Percentiles rank a stretch among this genome's conserved stretches.
Conservation (phyloP, 331 rosid species). For the Erythrophleum ivorense region DNA sequence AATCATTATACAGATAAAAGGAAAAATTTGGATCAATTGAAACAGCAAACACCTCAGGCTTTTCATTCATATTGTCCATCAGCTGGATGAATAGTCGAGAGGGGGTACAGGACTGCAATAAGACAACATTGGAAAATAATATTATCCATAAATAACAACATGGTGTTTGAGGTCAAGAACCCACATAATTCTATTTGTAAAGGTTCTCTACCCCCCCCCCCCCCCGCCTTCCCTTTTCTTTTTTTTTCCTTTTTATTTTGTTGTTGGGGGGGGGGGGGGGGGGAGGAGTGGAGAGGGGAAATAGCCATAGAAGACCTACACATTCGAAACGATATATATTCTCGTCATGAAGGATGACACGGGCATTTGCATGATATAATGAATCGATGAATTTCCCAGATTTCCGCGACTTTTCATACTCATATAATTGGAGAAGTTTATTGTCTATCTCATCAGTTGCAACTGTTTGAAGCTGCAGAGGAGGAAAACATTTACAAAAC, state of each 20-base stretch:
- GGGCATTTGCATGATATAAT: constrained; percentile 86
- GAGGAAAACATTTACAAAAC: constrained; percentile 39
- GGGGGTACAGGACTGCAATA: constrained; percentile 68
- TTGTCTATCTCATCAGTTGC: constrained; percentile 80
- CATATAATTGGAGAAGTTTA: constrained; percentile 89
- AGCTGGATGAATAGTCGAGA: constrained; percentile 74
- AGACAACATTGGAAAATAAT: constrained; percentile 34
- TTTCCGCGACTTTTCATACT: constrained; percentile 85
- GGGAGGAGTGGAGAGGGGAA: not conserved
- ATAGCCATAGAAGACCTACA: constrained; percentile 56
- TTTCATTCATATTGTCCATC: constrained; percentile 85
- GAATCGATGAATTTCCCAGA: constrained; percentile 70
- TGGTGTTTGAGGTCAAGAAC: constrained; percentile 7
- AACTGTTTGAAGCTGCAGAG: constrained; percentile 86
- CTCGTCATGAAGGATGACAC: constrained; percentile 91
- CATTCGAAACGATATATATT: constrained; percentile 83
- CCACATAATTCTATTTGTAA: not conserved
- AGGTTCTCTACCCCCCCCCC: not conserved
- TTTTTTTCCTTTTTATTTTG: too few relatives aligned
- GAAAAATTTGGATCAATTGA: constrained; percentile 93
- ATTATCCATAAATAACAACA: constrained; percentile 16
- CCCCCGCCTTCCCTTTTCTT: not conserved
- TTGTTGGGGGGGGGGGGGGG: not conserved
- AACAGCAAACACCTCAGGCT: constrained; percentile 88
- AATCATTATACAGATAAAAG: constrained; percentile 79